These are phyloP conservation scores for Dactylella cylindrospora DNA, from an alignment of 2,329 filamentous ascomycete species.

Conservation along the genomic window DNA sequence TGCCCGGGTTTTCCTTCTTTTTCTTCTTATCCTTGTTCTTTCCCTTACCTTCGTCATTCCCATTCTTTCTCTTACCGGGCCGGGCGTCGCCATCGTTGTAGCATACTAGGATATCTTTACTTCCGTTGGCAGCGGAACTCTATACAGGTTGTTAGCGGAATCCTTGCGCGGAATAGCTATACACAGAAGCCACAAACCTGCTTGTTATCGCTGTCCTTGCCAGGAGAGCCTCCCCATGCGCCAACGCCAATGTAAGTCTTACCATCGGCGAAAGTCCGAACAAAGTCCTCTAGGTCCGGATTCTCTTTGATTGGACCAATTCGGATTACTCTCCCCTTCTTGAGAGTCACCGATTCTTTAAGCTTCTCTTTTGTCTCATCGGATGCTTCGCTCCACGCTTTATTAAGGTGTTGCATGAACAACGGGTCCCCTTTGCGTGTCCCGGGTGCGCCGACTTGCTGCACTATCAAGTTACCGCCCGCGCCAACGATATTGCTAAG, in stretches of 20 bases:
- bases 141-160: conserved; percentile 9
- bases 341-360: conserved; percentile 50
- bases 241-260: conserved; percentile 54
- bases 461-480: conserved; percentile 53
- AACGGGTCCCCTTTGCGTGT: conserved; percentile 53
- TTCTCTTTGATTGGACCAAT: conserved; percentile 52
- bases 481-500: conserved; percentile 52
- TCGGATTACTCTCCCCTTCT: conserved; percentile 50
- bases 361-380: conserved; percentile 51
- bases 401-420: conserved; percentile 53
- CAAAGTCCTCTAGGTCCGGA: conserved; percentile 51
- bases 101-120: conserved; percentile 53
- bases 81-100: conserved; percentile 51
- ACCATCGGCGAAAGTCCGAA: conserved; percentile 52
- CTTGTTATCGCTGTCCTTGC: conserved; percentile 51
- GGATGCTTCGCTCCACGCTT: conserved; percentile 51
- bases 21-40: conserved; percentile 1
- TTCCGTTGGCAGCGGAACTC: conserved; percentile 52
- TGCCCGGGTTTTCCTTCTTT: neutral
- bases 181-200: conserved; percentile 44
- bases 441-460: conserved; percentile 51
- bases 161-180: neutral
- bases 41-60: neutral
- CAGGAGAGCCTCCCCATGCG: conserved; percentile 51
- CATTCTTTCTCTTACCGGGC: conserved; percentile 1